Evolutionary conservation across 345 rosid species (phyloP).

Genomic region (Stellera chamaejasme): DNA sequence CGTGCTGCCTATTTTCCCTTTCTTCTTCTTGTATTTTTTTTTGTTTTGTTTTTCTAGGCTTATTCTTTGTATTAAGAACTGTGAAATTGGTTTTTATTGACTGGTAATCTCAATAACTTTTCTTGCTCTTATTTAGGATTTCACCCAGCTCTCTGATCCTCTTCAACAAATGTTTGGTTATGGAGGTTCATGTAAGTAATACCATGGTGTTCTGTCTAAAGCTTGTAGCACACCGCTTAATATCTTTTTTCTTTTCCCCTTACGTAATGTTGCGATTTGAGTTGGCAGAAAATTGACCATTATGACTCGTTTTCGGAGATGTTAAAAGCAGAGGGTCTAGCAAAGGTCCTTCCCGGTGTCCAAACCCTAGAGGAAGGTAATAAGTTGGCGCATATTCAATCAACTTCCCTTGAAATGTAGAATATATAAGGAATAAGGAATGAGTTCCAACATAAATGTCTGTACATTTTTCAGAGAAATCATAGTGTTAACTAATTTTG

Average conservation of each 20-base stretch:
- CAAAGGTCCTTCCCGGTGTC: conserved; percentile 58
- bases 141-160: conserved; percentile 45
- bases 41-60: background rate
- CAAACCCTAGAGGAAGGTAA: conserved; percentile 62
- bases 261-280: conserved; percentile 4
- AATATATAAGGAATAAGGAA: too few relatives aligned
- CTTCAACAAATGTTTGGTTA: conserved; percentile 53
- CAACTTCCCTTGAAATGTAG: too few relatives aligned
- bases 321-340: conserved; percentile 52
- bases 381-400: background rate
- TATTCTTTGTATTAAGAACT: background rate
- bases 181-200: conserved; percentile 60
- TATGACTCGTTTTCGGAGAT: conserved; percentile 60
- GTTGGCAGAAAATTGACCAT: conserved; percentile 35
- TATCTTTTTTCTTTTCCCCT: background rate
- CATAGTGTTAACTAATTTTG: too few relatives aligned
- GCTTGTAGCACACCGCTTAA: background rate
- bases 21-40: too few relatives aligned
- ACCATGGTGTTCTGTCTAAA: background rate
- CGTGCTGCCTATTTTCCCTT: too few relatives aligned
- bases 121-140: conserved; percentile 35
- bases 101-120: background rate
- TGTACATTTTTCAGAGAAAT: too few relatives aligned
- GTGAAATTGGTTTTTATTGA: background rate
- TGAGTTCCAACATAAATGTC: too few relatives aligned